phyloP scores from a whole-genome alignment of 352 stramenopile genomes.

The Globisporangium nunn region DNA sequence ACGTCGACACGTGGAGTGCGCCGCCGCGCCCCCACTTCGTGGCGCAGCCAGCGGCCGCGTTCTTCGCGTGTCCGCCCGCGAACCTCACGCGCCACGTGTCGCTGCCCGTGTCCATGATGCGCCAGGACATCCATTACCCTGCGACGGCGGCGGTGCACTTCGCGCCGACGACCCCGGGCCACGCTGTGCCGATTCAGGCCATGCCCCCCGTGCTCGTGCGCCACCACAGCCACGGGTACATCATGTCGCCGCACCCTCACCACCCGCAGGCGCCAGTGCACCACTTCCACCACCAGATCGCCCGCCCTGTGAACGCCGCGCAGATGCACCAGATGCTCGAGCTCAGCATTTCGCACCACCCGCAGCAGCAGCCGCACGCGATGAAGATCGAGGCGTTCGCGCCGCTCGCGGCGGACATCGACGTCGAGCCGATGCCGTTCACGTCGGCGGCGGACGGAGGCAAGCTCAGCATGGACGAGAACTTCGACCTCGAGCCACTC shows the following conservation, averaged over 20 bases:
- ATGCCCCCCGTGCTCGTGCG: constrained; percentile 49
- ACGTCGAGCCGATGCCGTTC: constrained; percentile 68
- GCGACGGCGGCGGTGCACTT: constrained; percentile 19
- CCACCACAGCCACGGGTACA: constrained; percentile 62
- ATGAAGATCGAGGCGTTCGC: constrained; percentile 25
- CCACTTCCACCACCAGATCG: constrained; percentile 22
- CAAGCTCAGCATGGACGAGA: constrained; percentile 43
- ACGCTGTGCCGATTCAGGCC: constrained; percentile 14
- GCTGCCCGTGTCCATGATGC: constrained; percentile 49
- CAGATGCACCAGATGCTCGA: constrained; percentile 53
- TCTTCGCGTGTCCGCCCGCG: constrained; percentile 38
- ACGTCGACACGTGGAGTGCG: constrained; percentile 48
- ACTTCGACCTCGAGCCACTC: constrained; percentile 50
- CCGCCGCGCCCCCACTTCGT: constrained; percentile 21
- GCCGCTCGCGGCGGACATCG: constrained; percentile 22
- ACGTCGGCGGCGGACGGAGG: constrained; percentile 11
- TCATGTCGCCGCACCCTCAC: constrained; percentile 28
- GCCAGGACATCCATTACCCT: constrained; percentile 17
- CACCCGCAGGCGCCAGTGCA: constrained; percentile 13
- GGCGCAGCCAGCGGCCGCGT: constrained; percentile 14
- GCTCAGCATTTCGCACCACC: constrained; percentile 47
- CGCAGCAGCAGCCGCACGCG: constrained; percentile 23
- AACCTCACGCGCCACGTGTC: constrained; percentile 65
- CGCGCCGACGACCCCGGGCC: constrained; percentile 14
- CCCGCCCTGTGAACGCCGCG: constrained; percentile 30